These are phyloP conservation scores for Monosporascus cannonballus DNA, from an alignment of 2,329 filamentous ascomycete genomes.

Conservation along the genomic window DNA sequence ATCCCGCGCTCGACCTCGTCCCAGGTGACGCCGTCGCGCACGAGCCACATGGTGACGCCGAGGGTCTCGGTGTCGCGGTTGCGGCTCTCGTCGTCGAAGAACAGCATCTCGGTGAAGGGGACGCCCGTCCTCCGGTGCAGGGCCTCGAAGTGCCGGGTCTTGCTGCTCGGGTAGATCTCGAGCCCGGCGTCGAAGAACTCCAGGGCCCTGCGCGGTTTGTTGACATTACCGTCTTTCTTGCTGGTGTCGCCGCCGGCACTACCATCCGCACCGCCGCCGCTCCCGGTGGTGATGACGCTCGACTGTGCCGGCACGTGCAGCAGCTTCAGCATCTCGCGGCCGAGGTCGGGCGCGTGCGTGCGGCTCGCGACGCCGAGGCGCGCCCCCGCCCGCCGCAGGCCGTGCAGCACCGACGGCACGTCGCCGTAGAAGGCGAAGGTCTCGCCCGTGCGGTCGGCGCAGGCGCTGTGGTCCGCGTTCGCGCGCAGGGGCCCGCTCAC, in stretches of 20 bases:
- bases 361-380: conserved; percentile 71
- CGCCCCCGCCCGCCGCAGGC: conserved; percentile 43
- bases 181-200: conserved; percentile 55
- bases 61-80: conserved; percentile 76
- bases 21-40: conserved; percentile 72
- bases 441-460: conserved; percentile 55
- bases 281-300: conserved; percentile 10
- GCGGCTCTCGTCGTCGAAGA: conserved; percentile 88
- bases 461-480: conserved; percentile 33
- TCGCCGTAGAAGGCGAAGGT: conserved; percentile 65
- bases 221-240: conserved; percentile 14
- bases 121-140: conserved; percentile 67
- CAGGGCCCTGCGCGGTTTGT: conserved; percentile 40
- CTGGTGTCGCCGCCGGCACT: conserved; percentile 13
- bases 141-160: conserved; percentile 77
- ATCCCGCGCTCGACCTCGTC: conserved; percentile 76
- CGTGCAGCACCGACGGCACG: conserved; percentile 60
- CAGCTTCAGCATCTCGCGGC: conserved; percentile 71
- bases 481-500: conserved; percentile 65
- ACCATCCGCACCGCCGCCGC: conserved; percentile 1
- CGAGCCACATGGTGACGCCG: conserved; percentile 79
- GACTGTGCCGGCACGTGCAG: conserved; percentile 50
- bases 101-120: conserved; percentile 78
- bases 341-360: conserved; percentile 73
- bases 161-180: conserved; percentile 70